A percentile compares a stretch with the other conserved stretches of the same genome.
phyloP scores from a whole-genome alignment of 495 filamentous ascomycete genomes.

The Penicillium odoratum region DNA sequence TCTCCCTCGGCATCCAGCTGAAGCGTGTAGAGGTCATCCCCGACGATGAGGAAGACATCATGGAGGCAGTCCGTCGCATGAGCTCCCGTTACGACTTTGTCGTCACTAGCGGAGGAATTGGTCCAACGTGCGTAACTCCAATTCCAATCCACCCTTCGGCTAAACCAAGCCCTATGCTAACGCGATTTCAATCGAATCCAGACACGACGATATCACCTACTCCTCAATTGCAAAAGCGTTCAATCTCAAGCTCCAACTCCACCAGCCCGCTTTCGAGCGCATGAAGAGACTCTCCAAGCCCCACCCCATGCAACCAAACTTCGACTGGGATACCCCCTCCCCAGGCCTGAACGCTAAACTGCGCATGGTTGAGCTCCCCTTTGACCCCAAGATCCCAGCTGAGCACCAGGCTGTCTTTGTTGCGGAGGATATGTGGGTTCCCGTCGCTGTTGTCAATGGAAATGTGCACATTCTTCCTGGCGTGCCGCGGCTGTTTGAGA shows the following conservation, averaged over 20 bases:
- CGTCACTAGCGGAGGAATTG: slow-evolving; percentile 92
- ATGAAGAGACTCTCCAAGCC: slow-evolving; percentile 81
- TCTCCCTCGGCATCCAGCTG: slow-evolving; percentile 82
- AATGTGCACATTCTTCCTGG: slow-evolving; percentile 94
- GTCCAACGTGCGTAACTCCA: slow-evolving; percentile 68
- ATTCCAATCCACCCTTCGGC: neutral
- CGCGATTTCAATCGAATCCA: slow-evolving; percentile 29
- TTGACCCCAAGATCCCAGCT: slow-evolving; percentile 59
- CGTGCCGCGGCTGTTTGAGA: slow-evolving; percentile 80
- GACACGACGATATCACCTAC: slow-evolving; percentile 98
- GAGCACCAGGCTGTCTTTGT: slow-evolving; percentile 74
- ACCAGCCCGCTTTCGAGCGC: slow-evolving; percentile 69
- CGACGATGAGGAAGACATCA: slow-evolving; percentile 87
- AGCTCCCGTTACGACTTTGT: slow-evolving; percentile 88
- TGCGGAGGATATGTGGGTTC: slow-evolving; percentile 85
- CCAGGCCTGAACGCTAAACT: slow-evolving; percentile 75
- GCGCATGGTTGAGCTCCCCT: slow-evolving; percentile 86
- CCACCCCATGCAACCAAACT: slow-evolving; percentile 68
- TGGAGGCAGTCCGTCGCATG: slow-evolving; percentile 84
- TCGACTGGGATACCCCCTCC: slow-evolving; percentile 82
- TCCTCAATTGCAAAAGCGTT: slow-evolving; percentile 90
- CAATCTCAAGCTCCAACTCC: slow-evolving; percentile 68
- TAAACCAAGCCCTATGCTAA: neutral
- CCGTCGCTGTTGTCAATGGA: slow-evolving; percentile 80
- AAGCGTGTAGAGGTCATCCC: slow-evolving; percentile 90